Percentiles rank a stretch among this genome's conserved stretches.
Conservation (phyloP, 2,329 filamentous ascomycete genomes). For the Curvularia verruculosa region DNA sequence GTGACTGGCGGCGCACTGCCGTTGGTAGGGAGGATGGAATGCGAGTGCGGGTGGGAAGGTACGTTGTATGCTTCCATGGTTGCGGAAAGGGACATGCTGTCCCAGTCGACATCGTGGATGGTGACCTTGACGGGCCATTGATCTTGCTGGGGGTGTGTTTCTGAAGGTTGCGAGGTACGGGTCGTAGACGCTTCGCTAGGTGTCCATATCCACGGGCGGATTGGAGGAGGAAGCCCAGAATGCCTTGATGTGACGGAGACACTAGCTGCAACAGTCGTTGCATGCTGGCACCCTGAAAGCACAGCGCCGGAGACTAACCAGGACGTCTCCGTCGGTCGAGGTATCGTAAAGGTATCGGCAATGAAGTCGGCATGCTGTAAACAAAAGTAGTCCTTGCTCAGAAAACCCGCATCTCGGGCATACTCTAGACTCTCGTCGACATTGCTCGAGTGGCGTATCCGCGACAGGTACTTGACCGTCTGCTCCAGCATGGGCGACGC, state of each 20-base stretch:
- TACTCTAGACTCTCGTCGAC: constrained; percentile 61
- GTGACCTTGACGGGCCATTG: constrained; percentile 72
- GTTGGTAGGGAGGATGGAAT: constrained; percentile 33
- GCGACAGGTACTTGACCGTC: constrained; percentile 66
- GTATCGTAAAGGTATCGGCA: constrained; percentile 59
- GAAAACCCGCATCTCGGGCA: constrained; percentile 61
- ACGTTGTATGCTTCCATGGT: constrained; percentile 76
- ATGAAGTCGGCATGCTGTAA: constrained; percentile 64
- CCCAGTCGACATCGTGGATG: constrained; percentile 66
- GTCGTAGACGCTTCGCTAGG: constrained; percentile 38
- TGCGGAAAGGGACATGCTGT: constrained; percentile 66
- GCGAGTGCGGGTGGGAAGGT: constrained; percentile 53
- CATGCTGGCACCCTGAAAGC: constrained; percentile 67
- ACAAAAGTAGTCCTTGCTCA: constrained; percentile 59
- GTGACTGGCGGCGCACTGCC: constrained; percentile 24
- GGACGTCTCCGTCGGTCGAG: constrained; percentile 61
- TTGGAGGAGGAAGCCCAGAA: constrained; percentile 35
- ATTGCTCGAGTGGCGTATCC: constrained; percentile 60
- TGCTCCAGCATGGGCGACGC: constrained; percentile 58
- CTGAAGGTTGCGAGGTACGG: constrained; percentile 25
- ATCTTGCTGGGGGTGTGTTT: constrained; percentile 54
- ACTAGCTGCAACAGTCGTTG: constrained; percentile 49
- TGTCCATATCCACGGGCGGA: constrained; percentile 49
- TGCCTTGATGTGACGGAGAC: constrained; percentile 19
- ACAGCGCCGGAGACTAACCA: constrained; percentile 67